A percentile compares a stretch with the other conserved stretches of the same genome.
Evolutionary conservation across 352 stramenopile genomes (phyloP).

Genomic region (Plasmopara muralis): DNA sequence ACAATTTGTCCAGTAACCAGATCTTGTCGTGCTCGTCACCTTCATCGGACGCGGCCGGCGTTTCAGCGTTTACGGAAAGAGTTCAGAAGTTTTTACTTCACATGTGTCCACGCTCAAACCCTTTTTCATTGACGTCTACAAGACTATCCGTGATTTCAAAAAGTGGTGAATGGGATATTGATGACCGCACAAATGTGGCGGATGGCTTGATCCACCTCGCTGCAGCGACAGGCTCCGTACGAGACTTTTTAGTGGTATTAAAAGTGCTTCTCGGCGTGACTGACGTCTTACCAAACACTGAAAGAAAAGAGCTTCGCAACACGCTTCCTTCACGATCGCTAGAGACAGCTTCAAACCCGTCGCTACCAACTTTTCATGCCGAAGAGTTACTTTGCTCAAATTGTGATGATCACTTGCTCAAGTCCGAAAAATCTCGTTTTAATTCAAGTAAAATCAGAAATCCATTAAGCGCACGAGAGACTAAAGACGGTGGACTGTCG

Average conservation of each 20-base stretch:
- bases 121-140: conserved; percentile 20
- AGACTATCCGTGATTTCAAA: conserved; percentile 27
- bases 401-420: conserved; percentile 5
- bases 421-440: background rate
- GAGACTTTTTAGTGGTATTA: conserved; percentile 51
- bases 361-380: conserved; percentile 9
- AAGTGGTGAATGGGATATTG: conserved; percentile 25
- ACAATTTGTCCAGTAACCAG: background rate
- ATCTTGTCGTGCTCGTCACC: background rate
- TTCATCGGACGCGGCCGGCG: conserved; percentile 4
- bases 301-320: conserved; percentile 18
- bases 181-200: conserved; percentile 41
- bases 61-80: conserved; percentile 26
- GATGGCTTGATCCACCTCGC: conserved; percentile 52
- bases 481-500: conserved; percentile 14
- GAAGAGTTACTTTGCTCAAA: conserved; percentile 12
- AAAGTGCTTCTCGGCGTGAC: conserved; percentile 43
- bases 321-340: conserved; percentile 16
- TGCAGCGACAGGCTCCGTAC: conserved; percentile 37
- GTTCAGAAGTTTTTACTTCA: conserved; percentile 44
- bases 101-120: conserved; percentile 23
- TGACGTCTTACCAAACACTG: conserved; percentile 7
- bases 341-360: conserved; percentile 26
- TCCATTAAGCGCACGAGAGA: conserved; percentile 13
- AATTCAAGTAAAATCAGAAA: conserved; percentile 10